Evolutionary conservation across 2,329 filamentous ascomycete species (phyloP).

Genomic region (Exophiala mesophila): DNA sequence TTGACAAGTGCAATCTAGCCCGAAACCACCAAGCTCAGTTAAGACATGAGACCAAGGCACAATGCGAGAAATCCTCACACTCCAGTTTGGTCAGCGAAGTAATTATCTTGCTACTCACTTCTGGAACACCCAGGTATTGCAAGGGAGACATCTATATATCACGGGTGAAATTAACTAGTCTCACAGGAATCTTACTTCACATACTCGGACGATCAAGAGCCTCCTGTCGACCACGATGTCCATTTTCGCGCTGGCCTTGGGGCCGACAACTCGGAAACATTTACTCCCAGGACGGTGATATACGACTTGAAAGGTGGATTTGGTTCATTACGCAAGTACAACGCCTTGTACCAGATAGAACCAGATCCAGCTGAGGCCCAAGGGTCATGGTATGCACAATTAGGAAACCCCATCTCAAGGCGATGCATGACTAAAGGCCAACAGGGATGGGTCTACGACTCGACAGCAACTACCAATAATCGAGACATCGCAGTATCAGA

Average conservation of each 20-base stretch:
- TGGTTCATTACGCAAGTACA: constrained; percentile 79
- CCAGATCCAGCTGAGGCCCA: constrained; percentile 35
- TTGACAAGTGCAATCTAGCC: no score
- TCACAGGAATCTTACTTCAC: constrained; percentile 93
- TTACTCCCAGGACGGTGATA: constrained; percentile 82
- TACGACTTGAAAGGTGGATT: constrained; percentile 96
- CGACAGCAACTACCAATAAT: constrained; percentile 67
- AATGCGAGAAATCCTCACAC: constrained; percentile 93
- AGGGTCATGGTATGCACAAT: constrained; percentile 41
- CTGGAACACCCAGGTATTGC: constrained; percentile 80
- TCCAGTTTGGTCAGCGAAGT: constrained; percentile 87
- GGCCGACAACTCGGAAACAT: constrained; percentile 82
- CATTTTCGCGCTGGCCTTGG: constrained; percentile 83
- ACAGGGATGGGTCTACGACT: constrained; percentile 34
- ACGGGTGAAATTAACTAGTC: constrained; percentile 12
- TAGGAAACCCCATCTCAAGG: no score
- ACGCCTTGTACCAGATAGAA: constrained; percentile 70
- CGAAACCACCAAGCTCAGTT: no score
- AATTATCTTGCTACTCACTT: constrained; percentile 96
- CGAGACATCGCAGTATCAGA: constrained; percentile 68
- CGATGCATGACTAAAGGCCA: background rate
- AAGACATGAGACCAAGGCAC: no score
- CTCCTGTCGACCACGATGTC: constrained; percentile 72
- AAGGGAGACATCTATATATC: no score
- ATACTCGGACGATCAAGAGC: constrained; percentile 63